Evolutionary conservation across 1,139 yeast genomes (phyloP), one percentile per base, ranked within the genome.

Genomic region (Scheffersomyces cryptocercus): DNA sequence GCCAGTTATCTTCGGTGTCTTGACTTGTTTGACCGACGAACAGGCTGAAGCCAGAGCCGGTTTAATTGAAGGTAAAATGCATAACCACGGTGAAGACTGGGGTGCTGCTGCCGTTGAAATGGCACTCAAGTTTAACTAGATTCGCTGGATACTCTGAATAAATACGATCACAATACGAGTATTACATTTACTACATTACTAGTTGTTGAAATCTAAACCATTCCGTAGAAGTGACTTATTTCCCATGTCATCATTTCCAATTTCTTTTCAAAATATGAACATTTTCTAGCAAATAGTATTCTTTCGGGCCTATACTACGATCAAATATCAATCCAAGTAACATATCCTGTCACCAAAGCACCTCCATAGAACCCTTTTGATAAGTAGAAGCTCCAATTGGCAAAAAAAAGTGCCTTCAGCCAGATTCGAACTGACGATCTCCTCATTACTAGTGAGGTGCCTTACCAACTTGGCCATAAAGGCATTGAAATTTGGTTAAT

Each of bases 41-140:
- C 99, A 93, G 70, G 99, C 99, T 14, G 79, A 85, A 55, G 84
- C 85, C 29, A 83, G 99, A 67, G 96, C 98, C 9, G 99, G 98
- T n/a, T 70, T 93, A 50, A 79, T 84, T 48, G 72, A 70, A 28
- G 88, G 84, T 39, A 65, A 73, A 49, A 79, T 82, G 84, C 99
- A 93, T 68, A 93, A 93, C 72, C 99, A 93, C 62, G 99, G 99
- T 50, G 89, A 81, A 60, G 98, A 93, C 67, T 93, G 98, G 98
- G 99, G 96, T 56, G 93, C 95, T 37, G 97, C 97, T 47, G 98
- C 98, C n/a, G 96, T 93, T 32, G 99, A 93, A 71, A 91, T 90
- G 98, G 84, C 85, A 9, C 52, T 73, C 35, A 87, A 86, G 52
- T 74, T 72, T 43, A 43, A 43, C 12, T 36, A 39, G 33, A 14